Base-by-base conservation (phyloP, 2,329 filamentous ascomycete species). In the Diaporthe sp. region DNA sequence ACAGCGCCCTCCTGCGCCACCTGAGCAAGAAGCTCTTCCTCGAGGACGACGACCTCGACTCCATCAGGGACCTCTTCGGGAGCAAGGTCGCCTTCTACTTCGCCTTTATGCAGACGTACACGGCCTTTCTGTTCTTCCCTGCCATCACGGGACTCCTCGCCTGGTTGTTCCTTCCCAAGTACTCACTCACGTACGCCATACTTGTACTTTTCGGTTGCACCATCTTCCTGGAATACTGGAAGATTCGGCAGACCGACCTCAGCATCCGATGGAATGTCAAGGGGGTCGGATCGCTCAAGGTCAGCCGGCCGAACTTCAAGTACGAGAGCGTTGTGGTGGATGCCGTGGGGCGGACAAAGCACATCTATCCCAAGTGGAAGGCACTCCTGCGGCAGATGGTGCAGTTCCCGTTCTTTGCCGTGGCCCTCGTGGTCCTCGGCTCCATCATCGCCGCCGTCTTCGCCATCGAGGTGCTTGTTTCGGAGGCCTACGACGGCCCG, bases 171-270 rank as follows among this genome's bases (percentile, higher is more conserved):
- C 85, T 94, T 0, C 91, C 93, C 13, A 88, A 91, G 39, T 95
- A 94, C 84, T 95, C 94, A 0, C 87, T 92, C 19, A 83, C 91
- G 25, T 95, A 94, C 79, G 93, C 91, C 7, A 85, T 93, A 6
- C 84, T 92, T 31, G 94, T 91, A 74, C 90, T 91, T 42, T 83
- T 95, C 9, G 95, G 93, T 90, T 93, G 92, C 79, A 91, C 93
- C 10, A 86, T 94, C 4, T 95, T 95, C 78, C 89, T 95, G 17
- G 94, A 96, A 80, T 95, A 92, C 82, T 96, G 94, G 94, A 95
- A 94, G 83, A 90, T 94, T 62, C 91, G 93, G 77, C 92, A 96
- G 81, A 85, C 89, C 4, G 94, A 96, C 78, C 87, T 96, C 1
- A 89, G 90, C 68, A 88, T 95, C 28, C 89, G 93, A 61, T 96